A percentile compares a stretch with the other conserved stretches of the same genome.
Evolutionary conservation across 2,329 filamentous ascomycete genomes (phyloP).

Genomic region (Xylariomycetidae sp.): DNA sequence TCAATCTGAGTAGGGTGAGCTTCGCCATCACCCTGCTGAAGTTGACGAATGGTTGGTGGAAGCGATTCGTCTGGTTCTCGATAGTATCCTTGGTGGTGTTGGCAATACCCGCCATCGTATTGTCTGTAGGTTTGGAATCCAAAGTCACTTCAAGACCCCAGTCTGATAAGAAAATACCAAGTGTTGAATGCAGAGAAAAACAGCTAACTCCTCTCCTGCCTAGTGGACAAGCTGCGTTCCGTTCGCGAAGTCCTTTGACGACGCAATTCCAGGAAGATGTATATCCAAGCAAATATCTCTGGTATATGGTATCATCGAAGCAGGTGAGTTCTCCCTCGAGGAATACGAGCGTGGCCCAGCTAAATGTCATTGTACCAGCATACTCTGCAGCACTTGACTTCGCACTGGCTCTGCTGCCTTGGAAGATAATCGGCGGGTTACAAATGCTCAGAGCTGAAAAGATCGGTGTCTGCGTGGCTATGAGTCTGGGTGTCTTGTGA

Average conservation of each 20-base stretch:
- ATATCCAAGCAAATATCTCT: slow-evolving; percentile 2
- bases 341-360: background rate
- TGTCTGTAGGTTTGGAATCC: too few species aligned
- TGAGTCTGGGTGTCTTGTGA: slow-evolving; percentile 11
- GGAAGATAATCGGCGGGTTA: slow-evolving; percentile 6
- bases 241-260: slow-evolving; percentile 9
- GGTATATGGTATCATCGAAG: slow-evolving; percentile 6
- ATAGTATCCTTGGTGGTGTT: slow-evolving; percentile 6
- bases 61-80: slow-evolving; percentile 6
- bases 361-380: slow-evolving; percentile 4
- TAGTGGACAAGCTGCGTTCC: slow-evolving; percentile 8
- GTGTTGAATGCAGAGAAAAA: too few species aligned
- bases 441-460: slow-evolving; percentile 11
- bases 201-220: too few species aligned
- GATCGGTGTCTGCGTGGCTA: slow-evolving; percentile 8
- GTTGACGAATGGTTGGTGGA: slow-evolving; percentile 2
- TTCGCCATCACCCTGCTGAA: slow-evolving; percentile 4
- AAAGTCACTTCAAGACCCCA: too few species aligned
- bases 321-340: slow-evolving; percentile 5
- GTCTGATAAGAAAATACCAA: too few species aligned
- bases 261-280: slow-evolving; percentile 5
- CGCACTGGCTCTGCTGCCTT: slow-evolving; percentile 7
- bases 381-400: slow-evolving; percentile 10
- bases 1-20: slow-evolving; percentile 5
- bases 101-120: slow-evolving; percentile 6